Percentiles rank a stretch among this genome's conserved stretches.
Evolutionary conservation across 2,329 filamentous ascomycete species (phyloP).

Genomic region (Fusarium torreyae): DNA sequence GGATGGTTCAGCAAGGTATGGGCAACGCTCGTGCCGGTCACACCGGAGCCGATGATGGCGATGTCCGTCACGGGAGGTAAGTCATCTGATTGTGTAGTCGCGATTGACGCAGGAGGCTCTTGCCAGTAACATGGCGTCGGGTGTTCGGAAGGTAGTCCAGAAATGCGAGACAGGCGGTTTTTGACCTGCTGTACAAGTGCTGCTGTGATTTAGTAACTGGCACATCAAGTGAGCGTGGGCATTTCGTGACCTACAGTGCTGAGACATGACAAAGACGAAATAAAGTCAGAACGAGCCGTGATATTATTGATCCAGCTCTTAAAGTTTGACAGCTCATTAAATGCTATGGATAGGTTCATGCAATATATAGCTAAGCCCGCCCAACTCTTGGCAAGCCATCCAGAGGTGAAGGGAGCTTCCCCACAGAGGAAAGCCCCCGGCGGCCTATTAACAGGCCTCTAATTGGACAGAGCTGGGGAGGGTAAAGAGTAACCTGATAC

Average conservation of each 20-base stretch:
- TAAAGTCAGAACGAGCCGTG: too few species aligned
- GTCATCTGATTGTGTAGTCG: conserved; percentile 35
- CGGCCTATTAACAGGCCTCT: too few species aligned
- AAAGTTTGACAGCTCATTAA: too few species aligned
- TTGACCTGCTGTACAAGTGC: conserved; percentile 3
- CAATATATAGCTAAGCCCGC: too few species aligned
- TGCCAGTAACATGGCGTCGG: conserved; percentile 37
- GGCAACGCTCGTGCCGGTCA: conserved; percentile 48
- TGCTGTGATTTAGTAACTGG: neutral
- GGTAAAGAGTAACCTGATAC: too few species aligned
- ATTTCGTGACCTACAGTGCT: neutral
- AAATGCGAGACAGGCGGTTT: neutral
- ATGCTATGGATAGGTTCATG: too few species aligned
- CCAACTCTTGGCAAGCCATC: too few species aligned
- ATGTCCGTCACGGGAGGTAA: conserved; percentile 43
- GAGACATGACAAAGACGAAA: neutral
- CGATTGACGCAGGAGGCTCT: conserved; percentile 11
- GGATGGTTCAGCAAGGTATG: conserved; percentile 41
- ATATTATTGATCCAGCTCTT: too few species aligned
- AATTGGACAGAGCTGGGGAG: too few species aligned
- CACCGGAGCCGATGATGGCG: conserved; percentile 50
- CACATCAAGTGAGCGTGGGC: neutral
- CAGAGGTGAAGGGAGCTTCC: too few species aligned
- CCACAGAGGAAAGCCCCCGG: too few species aligned
- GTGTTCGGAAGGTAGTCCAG: conserved; percentile 2